phyloP scores from a whole-genome alignment of 1,284 basidiomycete genomes.

The Cryptococcus neoformans region DNA sequence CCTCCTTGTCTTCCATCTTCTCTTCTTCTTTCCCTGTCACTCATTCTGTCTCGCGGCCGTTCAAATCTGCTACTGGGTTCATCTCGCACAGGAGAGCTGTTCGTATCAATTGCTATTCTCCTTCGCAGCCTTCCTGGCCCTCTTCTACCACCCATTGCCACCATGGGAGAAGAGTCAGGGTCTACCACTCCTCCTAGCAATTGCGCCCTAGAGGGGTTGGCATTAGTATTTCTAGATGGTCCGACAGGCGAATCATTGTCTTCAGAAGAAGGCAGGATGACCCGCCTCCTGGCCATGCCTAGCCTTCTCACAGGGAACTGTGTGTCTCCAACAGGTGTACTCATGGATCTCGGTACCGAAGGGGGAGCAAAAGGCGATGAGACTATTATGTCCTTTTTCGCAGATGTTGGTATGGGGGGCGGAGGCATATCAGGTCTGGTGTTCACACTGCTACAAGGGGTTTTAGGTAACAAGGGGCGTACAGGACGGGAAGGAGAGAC shows the following conservation, averaged over 20 bases:
- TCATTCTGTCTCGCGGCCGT: neutral
- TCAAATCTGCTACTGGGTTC: neutral
- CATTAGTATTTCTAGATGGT: neutral
- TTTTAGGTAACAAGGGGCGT: neutral
- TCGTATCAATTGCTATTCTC: neutral
- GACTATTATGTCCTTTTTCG: neutral
- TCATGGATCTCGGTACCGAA: neutral
- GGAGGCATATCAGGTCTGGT: slow-evolving; percentile 7
- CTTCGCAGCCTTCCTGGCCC: neutral
- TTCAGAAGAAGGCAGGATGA: slow-evolving; percentile 5
- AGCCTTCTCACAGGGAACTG: slow-evolving; percentile 14
- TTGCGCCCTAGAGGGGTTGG: neutral
- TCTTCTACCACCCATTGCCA: neutral
- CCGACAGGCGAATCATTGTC: slow-evolving; percentile 4
- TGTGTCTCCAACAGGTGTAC: slow-evolving; percentile 4
- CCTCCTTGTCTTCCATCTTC: slow-evolving; percentile 2
- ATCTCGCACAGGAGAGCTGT: neutral
- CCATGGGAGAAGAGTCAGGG: slow-evolving; percentile 11
- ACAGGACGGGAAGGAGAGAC: neutral
- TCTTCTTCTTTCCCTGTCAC: neutral
- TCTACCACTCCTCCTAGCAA: neutral
- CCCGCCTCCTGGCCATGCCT: slow-evolving; percentile 6
- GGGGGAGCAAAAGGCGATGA: slow-evolving; percentile 1
- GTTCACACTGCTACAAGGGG: neutral
- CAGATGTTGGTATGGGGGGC: slow-evolving; percentile 10